Percentiles rank a stretch among this genome's conserved stretches.
Evolutionary conservation across 495 filamentous ascomycete species (phyloP).

Genomic region (Aspergillus olivimuriae): DNA sequence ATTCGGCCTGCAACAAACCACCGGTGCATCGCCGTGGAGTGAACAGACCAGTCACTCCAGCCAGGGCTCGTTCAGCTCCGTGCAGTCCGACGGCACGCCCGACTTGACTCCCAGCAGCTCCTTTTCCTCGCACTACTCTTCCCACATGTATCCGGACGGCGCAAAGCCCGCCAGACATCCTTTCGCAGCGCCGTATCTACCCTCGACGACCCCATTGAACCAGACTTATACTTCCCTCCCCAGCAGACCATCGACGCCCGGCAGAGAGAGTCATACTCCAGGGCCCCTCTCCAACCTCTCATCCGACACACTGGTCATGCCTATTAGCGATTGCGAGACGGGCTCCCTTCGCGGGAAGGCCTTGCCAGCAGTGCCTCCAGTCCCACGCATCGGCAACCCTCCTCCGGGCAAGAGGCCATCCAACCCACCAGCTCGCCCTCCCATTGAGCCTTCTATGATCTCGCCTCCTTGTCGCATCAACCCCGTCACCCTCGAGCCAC

Average conservation of each 20-base stretch:
- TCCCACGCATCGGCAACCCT: slow-evolving; percentile 16
- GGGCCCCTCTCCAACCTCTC: slow-evolving; percentile 18
- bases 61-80: slow-evolving; percentile 35
- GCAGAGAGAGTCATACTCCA: slow-evolving; percentile 18
- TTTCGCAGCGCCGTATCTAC: slow-evolving; percentile 21
- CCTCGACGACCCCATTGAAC: slow-evolving; percentile 27
- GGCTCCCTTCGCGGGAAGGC: slow-evolving; percentile 30
- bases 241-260: slow-evolving; percentile 22
- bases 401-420: slow-evolving; percentile 24
- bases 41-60: slow-evolving; percentile 20
- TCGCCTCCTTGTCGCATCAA: slow-evolving; percentile 38
- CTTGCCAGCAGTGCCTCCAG: slow-evolving; percentile 28
- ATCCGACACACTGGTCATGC: slow-evolving; percentile 33
- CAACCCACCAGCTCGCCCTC: slow-evolving; percentile 22
- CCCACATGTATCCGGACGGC: slow-evolving; percentile 25
- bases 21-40: slow-evolving; percentile 21
- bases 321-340: slow-evolving; percentile 21
- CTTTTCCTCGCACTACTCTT: slow-evolving; percentile 38
- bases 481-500: slow-evolving; percentile 39
- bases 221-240: slow-evolving; percentile 28
- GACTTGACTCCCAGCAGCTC: slow-evolving; percentile 43
- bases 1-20: slow-evolving; percentile 25
- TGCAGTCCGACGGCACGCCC: slow-evolving; percentile 30
- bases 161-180: slow-evolving; percentile 26
- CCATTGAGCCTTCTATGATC: slow-evolving; percentile 39